A percentile compares a stretch with the other conserved stretches of the same genome.
Conservation (phyloP, 2,329 filamentous ascomycete genomes). For the Fusarium praegraminearum region DNA sequence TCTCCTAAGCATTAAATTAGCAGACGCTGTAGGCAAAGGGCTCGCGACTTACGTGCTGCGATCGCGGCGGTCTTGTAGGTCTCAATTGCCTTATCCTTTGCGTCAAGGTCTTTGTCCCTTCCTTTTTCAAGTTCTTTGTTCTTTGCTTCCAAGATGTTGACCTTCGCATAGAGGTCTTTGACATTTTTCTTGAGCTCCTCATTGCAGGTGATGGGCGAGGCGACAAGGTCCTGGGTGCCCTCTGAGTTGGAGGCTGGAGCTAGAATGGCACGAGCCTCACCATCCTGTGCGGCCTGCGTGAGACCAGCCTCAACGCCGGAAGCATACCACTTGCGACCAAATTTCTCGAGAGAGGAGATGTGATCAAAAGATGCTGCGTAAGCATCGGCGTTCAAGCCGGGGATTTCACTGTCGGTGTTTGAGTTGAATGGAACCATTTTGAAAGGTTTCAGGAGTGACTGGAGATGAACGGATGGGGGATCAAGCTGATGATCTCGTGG, state of each 20-base stretch:
- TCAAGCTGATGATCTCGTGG: not conserved
- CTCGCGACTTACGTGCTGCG: not conserved
- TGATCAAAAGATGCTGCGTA: not conserved
- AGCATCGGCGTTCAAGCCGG: not conserved
- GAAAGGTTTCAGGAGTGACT: not conserved
- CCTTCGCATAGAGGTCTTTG: not conserved
- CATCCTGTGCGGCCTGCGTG: not conserved
- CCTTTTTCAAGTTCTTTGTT: not conserved
- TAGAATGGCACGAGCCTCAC: rapidly evolving
- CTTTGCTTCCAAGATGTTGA: no score
- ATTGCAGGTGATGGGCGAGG: not conserved
- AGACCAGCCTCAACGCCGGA: not conserved
- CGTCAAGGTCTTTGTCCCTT: not conserved
- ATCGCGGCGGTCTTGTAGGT: rapidly evolving
- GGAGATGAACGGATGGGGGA: not conserved
- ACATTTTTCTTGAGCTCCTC: not conserved
- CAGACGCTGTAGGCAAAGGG: rapidly evolving
- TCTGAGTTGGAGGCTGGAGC: not conserved
- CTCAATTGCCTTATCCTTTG: rapidly evolving
- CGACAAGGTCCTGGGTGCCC: not conserved
- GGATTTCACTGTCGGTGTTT: not conserved
- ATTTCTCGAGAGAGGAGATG: not conserved
- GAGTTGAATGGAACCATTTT: not conserved
- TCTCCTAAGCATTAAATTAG: not conserved
- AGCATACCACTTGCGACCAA: not conserved